Base-by-base conservation (phyloP, 1,284 basidiomycete species). In the Taiwanofungus camphoratus region DNA sequence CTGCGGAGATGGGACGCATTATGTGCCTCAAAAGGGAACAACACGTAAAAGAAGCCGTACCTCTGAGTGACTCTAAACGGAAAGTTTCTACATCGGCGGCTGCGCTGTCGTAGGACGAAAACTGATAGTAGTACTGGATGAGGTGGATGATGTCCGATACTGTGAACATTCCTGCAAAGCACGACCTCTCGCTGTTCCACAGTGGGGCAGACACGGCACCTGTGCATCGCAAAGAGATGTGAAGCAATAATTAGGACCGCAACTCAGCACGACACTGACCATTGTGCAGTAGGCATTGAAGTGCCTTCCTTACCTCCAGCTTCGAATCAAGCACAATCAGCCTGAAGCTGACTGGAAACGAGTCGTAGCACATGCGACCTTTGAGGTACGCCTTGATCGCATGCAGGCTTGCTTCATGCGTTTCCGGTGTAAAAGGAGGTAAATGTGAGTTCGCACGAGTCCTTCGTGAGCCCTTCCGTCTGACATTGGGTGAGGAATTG, bases 141-240 rank as follows among this genome's bases (percentile, higher is more conserved):
- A 97, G 79, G 62, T 96, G 93, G 49, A 96, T 95, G 61, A 96
- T 91, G 62, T 96, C 93, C 46, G 92, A 79, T 11, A 96, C 90
- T 6, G 93, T 97, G 57, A 96, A 86, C 92, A 97, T 96, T 49
- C 93, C 92, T 3, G 90, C 90, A 57, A 97, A 97, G 41, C 75
- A 79, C 2, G 90, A 92, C 49, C 78, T 82, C 48, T 91, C 85
- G 61, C 91, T 93, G 69, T 95, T 93, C 90, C 95, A 99, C n/a
- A 99, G 71, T 3, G 96, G 95, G 3, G 96, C 96, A 4, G 95
- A 98, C 4, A 99, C 95, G 44, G 99, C 93, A 50, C 92, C 93
- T 95, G 42, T 42, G 36, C 15, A 35, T 27, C 26, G 26, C 26
- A 27, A 27, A 13, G 26, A 7, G 18, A 33, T 33, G 31, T n/a